phyloP scores from a whole-genome alignment of 2,329 filamentous ascomycete genomes.

The Aspergillus pseudonomiae region DNA sequence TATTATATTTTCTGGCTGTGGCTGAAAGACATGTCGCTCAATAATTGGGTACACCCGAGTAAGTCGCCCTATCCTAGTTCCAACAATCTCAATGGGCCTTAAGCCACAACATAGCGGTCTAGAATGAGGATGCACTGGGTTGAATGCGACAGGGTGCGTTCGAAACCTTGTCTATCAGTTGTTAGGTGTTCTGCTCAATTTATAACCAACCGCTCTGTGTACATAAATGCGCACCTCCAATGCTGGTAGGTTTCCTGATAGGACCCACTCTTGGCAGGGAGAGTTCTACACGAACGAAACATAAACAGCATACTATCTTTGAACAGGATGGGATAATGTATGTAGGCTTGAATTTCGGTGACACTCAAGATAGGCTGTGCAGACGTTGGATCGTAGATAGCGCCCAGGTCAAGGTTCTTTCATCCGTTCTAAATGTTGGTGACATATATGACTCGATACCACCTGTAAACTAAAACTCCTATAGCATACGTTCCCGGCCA shows the following conservation, averaged over 20 bases:
- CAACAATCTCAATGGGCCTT: not conserved
- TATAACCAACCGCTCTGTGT: no score
- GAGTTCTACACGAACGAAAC: not conserved
- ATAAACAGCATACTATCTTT: not conserved
- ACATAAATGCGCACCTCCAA: no score
- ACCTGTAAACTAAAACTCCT: no score
- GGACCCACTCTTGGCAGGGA: no score
- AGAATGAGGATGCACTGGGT: not conserved
- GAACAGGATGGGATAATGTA: not conserved
- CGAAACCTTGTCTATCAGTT: accelerated
- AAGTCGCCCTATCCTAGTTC: not conserved
- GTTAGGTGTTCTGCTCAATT: not conserved
- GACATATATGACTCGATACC: not conserved
- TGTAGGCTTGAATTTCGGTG: not conserved
- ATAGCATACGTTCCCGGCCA: no score
- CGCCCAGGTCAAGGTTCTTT: no score
- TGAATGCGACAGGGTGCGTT: not conserved
- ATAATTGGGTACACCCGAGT: no score
- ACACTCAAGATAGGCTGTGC: not conserved
- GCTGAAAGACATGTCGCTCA: not conserved
- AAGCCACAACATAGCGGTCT: not conserved
- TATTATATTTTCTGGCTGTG: not conserved
- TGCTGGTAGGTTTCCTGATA: no score
- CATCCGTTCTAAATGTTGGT: no score
- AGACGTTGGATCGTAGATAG: not conserved